Evolutionary conservation across 2,329 filamentous ascomycete species (phyloP).

Genomic region (Camillea tinctor): DNA sequence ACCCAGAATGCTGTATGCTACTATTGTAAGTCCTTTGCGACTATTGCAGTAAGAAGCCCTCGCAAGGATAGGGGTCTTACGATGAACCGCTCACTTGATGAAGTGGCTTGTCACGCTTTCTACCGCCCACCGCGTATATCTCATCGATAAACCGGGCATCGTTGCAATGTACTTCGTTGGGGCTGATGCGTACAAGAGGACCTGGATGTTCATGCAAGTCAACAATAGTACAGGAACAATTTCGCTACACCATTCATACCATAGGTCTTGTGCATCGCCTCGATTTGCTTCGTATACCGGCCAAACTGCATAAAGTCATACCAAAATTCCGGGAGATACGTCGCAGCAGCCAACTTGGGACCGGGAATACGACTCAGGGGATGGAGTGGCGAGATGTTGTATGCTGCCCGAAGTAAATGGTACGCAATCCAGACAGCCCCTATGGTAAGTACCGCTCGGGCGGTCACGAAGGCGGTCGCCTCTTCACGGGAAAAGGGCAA

Average conservation of each 20-base stretch:
- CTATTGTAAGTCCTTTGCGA: neutral
- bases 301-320: conserved; percentile 15
- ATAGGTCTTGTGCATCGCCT: conserved; percentile 19
- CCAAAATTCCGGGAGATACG: conserved; percentile 17
- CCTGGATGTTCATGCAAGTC: conserved; percentile 1
- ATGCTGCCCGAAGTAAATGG: conserved; percentile 7
- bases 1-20: conserved; percentile 10
- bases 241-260: conserved; percentile 6
- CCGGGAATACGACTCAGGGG: conserved; percentile 19
- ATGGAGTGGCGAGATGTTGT: conserved; percentile 18
- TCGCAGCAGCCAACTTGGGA: conserved; percentile 15
- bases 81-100: conserved; percentile 10
- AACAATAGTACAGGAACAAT: neutral
- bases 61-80: conserved; percentile 5
- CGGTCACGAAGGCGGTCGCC: neutral
- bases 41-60: too few relatives aligned
- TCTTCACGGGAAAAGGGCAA: neutral
- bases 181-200: conserved; percentile 17
- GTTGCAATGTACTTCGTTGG: conserved; percentile 16
- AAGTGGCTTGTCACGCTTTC: conserved; percentile 14
- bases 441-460: neutral
- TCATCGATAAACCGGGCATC: conserved; percentile 13
- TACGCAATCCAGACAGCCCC: conserved; percentile 9
- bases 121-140: conserved; percentile 11
- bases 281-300: conserved; percentile 15